These are phyloP conservation scores for Exophiala sp. DNA, from an alignment of 2,329 filamentous ascomycete species.

Conservation along the genomic window DNA sequence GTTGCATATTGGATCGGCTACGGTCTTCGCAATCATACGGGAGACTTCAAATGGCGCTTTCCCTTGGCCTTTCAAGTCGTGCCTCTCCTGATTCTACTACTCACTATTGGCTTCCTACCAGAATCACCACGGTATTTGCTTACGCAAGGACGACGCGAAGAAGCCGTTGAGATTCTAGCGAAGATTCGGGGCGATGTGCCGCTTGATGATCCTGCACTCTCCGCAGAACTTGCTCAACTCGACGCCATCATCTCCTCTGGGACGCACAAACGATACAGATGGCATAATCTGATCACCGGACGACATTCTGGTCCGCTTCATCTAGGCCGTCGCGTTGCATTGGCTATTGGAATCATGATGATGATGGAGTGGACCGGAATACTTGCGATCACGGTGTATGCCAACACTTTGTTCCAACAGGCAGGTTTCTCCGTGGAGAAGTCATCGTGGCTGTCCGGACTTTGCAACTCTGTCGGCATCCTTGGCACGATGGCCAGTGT, in stretches of 20 bases:
- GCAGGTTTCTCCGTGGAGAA: slow-evolving; percentile 46
- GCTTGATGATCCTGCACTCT: slow-evolving; percentile 48
- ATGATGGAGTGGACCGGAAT: slow-evolving; percentile 13
- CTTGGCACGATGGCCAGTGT: slow-evolving; percentile 23
- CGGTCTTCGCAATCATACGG: slow-evolving; percentile 35
- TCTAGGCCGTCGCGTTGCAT: slow-evolving; percentile 2
- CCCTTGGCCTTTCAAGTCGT: slow-evolving; percentile 36
- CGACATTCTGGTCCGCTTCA: slow-evolving; percentile 7
- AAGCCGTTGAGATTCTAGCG: slow-evolving; percentile 31
- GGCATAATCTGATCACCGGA: slow-evolving; percentile 1
- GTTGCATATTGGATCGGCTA: slow-evolving; percentile 39
- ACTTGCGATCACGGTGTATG: slow-evolving; percentile 4
- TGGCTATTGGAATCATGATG: slow-evolving; percentile 11
- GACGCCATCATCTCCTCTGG: slow-evolving; percentile 36
- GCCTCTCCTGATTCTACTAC: not conserved
- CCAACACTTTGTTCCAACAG: slow-evolving; percentile 14
- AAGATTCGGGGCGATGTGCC: slow-evolving; percentile 53
- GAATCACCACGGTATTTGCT: slow-evolving; percentile 21
- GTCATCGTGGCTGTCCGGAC: slow-evolving; percentile 39
- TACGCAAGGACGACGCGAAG: slow-evolving; percentile 23
- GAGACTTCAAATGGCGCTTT: slow-evolving; percentile 36
- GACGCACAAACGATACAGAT: not conserved
- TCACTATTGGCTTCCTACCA: slow-evolving; percentile 16
- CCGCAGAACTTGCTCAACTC: slow-evolving; percentile 60
- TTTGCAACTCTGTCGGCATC: slow-evolving; percentile 6